Evolutionary conservation across 2,329 filamentous ascomycete genomes (phyloP).

Genomic region (Cordyceps fumosorosea): DNA sequence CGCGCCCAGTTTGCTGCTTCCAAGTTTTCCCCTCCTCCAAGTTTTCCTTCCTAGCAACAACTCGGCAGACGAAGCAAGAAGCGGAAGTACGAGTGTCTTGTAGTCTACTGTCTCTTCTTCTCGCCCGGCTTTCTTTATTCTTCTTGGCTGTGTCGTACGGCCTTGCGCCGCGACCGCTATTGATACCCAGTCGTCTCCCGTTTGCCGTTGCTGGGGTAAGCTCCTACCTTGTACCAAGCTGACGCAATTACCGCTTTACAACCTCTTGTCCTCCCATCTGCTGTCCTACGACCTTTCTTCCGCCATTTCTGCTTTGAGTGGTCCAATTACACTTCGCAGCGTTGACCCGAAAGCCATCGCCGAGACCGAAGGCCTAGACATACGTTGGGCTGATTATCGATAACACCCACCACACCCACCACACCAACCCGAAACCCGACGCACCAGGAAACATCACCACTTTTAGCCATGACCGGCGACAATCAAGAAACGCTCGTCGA

Average conservation of each 20-base stretch:
- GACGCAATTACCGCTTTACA: background rate
- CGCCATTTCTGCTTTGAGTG: background rate
- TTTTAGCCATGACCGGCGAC: constrained; percentile 23
- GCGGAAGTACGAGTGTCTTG: no score
- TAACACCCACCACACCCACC: background rate
- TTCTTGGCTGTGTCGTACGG: background rate
- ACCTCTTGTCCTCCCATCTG: background rate
- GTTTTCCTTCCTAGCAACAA: background rate
- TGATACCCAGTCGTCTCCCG: background rate
- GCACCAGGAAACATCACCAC: background rate
- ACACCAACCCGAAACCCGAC: no score
- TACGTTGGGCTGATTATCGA: background rate
- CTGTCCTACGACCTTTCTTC: background rate
- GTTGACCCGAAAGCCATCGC: background rate
- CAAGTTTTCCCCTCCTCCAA: background rate
- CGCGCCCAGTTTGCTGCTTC: background rate
- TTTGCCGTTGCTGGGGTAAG: background rate
- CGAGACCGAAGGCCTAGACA: background rate
- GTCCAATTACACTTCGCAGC: background rate
- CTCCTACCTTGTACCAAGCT: background rate
- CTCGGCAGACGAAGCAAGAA: background rate
- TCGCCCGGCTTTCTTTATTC: background rate
- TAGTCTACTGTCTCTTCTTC: background rate
- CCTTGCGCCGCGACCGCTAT: background rate
- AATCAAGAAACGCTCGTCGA: constrained; percentile 19